Base-by-base conservation (phyloP, 2,329 filamentous ascomycete species). In the Rhinocladiella similis region DNA sequence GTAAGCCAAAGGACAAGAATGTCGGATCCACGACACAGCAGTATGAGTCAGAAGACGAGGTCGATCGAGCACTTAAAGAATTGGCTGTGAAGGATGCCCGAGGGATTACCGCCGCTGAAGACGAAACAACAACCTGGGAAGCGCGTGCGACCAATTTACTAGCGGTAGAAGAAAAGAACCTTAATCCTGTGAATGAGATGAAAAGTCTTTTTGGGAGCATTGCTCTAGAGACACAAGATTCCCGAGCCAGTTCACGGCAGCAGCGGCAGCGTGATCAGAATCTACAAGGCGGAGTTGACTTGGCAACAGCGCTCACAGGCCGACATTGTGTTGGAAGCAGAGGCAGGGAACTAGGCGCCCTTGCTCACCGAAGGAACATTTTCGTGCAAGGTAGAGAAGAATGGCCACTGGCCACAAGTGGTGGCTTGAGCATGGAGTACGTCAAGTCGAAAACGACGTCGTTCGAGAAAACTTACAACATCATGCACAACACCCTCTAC, bases 161-260 rank as follows among this genome's bases (percentile, higher is more conserved):
- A 0, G 74, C 80, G 2, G 76, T 90, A 50, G 86, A 88, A 64
- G 83, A 86, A 0, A 83, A 89, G 63, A 84, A 91, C 65, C 81
- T 99, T 10, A 92, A 93, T 69, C 90, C 90, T 6, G 80, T 87
- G 35, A 96, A 96, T 67, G 94, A 99, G 75, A 97, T 99, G 91
- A 87, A 85, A 55, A 83, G 81, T 62, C 75, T 90, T 0, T 90
- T 90, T 69, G 87, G 87, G 3, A 82, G 81, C 60, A 81, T 84
- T 22, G 85, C 85, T 19, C 67, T 87, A 10, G 83, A 87, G 64
- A 77, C 74, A 27, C 77, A 83, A 50, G 81, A 85, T 42, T 79
- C 80, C 18, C 72, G 81, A 46, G 73, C 75, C 33, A 72, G 68
- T 52, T 68, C 76, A 16, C 75, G 75, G 27, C 74, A 80, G 54